Evolutionary conservation across 2,329 filamentous ascomycete genomes (phyloP), one percentile per base, ranked within the genome.

Genomic region (Drechslera avenae): DNA sequence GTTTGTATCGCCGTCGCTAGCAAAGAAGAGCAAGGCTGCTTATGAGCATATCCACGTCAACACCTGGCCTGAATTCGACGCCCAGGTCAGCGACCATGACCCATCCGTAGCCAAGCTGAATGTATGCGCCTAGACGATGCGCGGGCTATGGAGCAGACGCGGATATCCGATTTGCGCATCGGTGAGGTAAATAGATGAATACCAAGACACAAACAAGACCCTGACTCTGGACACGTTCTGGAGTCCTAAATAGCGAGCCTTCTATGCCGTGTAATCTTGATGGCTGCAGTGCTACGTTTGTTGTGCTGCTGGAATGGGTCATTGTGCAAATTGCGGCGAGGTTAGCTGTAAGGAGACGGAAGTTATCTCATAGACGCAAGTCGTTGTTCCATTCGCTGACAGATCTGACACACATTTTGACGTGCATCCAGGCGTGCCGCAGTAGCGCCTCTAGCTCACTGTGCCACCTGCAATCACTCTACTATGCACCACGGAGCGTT

Each of bases 11-110:
- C 75, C 79, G 19, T 76, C 76, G 41, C 63, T 87, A 51, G 75
- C 73, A 19, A 65, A 57, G 19, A 52, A 55, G 19, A 39, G 51
- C 17, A 66, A 70, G 3, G 72, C 78, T 13, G 71, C 76, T 62
- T 83, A 84, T 58, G 84, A 89, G 77, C 86, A 90, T 71, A 65
- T 90, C 19, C 87, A 90, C 73, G 75, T 89, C 43, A 90, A 89
- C 69, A 85, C 86, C 3, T 90, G 87, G 87, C 79, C 83, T 41
- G 73, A 76, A 23, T 79, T 72, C 52, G 79, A 76, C 23, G 81
- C 81, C 45, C 77, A 83, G 68, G 80, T 83, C 17, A 86, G 82
- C 43, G 87, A 90, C 67, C 87, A 90, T 66, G 87, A 90, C 63
- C 87, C 87, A 0, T 85, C 81, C 37, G 81, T 90, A 13, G 86